Conservation (phyloP, 2,329 filamentous ascomycete species). For the Waltergamsia citrina region DNA sequence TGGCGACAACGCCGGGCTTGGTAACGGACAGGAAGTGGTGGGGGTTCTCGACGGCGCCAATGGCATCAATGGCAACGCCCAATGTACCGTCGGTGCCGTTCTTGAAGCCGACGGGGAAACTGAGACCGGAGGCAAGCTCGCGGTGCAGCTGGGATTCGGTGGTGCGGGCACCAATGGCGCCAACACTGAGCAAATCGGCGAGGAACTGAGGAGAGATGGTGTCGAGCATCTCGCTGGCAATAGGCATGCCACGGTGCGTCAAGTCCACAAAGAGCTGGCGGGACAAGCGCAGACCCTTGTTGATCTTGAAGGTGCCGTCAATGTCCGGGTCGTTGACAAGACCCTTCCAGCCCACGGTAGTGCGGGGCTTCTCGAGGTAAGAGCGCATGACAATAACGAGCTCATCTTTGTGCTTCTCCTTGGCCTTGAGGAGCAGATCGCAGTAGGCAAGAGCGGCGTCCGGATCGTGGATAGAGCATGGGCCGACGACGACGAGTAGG, state of each 20-base stretch:
- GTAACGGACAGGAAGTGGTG: slow-evolving; percentile 98
- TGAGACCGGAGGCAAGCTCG: slow-evolving; percentile 85
- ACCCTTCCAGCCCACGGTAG: slow-evolving; percentile 97
- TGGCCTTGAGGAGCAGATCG: slow-evolving; percentile 68
- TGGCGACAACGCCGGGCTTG: slow-evolving; percentile 89
- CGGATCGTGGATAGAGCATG: slow-evolving; percentile 96
- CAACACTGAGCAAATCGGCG: slow-evolving; percentile 82
- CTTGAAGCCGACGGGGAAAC: slow-evolving; percentile 98
- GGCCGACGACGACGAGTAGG: slow-evolving; percentile 72
- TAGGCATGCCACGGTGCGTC: slow-evolving; percentile 85
- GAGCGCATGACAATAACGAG: slow-evolving; percentile 94
- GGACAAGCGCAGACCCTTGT: slow-evolving; percentile 84
- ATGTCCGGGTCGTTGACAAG: slow-evolving; percentile 98
- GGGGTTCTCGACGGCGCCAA: slow-evolving; percentile 81
- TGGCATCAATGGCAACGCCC: slow-evolving; percentile 87
- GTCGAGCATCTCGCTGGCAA: slow-evolving; percentile 96
- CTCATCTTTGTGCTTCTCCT: slow-evolving; percentile 82
- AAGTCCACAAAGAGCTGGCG: slow-evolving; percentile 90
- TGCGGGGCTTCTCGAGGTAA: slow-evolving; percentile 97
- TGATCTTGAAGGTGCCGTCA: slow-evolving; percentile 97
- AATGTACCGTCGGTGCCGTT: slow-evolving; percentile 93
- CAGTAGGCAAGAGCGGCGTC: slow-evolving; percentile 87
- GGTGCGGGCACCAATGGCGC: slow-evolving; percentile 90
- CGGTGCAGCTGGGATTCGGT: slow-evolving; percentile 95
- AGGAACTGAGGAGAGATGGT: slow-evolving; percentile 97